phyloP scores from a whole-genome alignment of 257 asterid species.

The Rehmannia glutinosa region DNA sequence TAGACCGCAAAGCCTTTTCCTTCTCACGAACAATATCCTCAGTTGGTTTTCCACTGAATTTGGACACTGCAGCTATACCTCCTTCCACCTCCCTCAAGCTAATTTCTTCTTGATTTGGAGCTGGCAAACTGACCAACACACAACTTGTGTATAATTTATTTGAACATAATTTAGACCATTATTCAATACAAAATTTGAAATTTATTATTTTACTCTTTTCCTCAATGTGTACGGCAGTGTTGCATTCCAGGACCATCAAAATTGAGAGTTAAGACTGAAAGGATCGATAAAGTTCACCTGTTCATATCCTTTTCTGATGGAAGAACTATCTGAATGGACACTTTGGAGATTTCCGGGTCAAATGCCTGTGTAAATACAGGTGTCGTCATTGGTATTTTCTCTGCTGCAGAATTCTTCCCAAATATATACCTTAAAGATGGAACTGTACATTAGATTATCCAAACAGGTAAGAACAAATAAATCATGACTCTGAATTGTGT shows the following conservation, averaged over 20 bases:
- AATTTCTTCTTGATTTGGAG: conserved; percentile 61
- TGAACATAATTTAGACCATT: background rate
- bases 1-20: conserved; percentile 50
- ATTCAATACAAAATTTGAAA: background rate
- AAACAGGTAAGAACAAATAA: background rate
- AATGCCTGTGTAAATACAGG: conserved; percentile 82
- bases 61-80: conserved; percentile 73
- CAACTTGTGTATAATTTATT: background rate
- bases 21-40: conserved; percentile 63
- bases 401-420: conserved; percentile 70
- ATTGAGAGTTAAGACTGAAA: background rate
- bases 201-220: too few species aligned
- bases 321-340: conserved; percentile 78
- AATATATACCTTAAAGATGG: conserved; percentile 58
- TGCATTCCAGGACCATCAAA: too few species aligned
- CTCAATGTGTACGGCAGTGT: too few species aligned
- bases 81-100: conserved; percentile 68
- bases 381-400: conserved; percentile 91
- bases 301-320: conserved; percentile 66
- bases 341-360: conserved; percentile 46
- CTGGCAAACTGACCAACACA: conserved; percentile 55
- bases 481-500: background rate
- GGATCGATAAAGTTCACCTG: conserved; percentile 42
- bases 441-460: background rate
- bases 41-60: conserved; percentile 77